phyloP scores from a whole-genome alignment of 176 grass and related monocot species.

The Areca catechu region DNA sequence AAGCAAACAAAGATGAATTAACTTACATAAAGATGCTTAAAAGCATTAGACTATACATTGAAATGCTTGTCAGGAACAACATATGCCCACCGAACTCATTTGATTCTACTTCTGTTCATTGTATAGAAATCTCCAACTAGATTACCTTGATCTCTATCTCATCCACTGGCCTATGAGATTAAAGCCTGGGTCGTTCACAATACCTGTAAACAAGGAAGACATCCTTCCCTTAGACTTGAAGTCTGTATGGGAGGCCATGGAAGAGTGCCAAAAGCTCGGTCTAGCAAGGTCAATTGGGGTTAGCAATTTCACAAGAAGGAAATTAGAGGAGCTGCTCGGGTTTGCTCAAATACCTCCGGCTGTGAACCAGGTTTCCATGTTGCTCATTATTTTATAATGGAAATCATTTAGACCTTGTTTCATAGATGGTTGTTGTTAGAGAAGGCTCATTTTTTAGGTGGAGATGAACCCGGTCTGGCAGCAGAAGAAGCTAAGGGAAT shows the following conservation, averaged over 20 bases:
- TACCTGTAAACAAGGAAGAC: slow-evolving; percentile 11
- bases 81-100: too few species aligned
- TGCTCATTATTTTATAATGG: too few species aligned
- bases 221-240: slow-evolving; percentile 46
- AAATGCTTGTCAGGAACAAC: too few species aligned
- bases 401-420: too few species aligned
- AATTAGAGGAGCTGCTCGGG: slow-evolving; percentile 34
- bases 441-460: slow-evolving; percentile 14
- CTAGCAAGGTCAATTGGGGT: slow-evolving; percentile 59
- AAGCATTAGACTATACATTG: too few species aligned
- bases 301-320: slow-evolving; percentile 64
- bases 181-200: slow-evolving; percentile 9
- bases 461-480: slow-evolving; percentile 65
- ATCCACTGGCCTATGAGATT: slow-evolving; percentile 54
- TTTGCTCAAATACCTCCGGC: slow-evolving; percentile 53
- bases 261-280: slow-evolving; percentile 66
- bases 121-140: slow-evolving; percentile 27
- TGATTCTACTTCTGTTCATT: too few species aligned
- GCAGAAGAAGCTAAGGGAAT: slow-evolving; percentile 39
- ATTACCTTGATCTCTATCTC: slow-evolving; percentile 71
- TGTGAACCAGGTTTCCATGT: slow-evolving; percentile 59
- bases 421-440: too few species aligned
- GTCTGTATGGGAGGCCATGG: slow-evolving; percentile 60
- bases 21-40: too few species aligned
- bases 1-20: too few species aligned